Conservation (phyloP, 164 flowering plant genomes). For the Nelumbo lutea region DNA sequence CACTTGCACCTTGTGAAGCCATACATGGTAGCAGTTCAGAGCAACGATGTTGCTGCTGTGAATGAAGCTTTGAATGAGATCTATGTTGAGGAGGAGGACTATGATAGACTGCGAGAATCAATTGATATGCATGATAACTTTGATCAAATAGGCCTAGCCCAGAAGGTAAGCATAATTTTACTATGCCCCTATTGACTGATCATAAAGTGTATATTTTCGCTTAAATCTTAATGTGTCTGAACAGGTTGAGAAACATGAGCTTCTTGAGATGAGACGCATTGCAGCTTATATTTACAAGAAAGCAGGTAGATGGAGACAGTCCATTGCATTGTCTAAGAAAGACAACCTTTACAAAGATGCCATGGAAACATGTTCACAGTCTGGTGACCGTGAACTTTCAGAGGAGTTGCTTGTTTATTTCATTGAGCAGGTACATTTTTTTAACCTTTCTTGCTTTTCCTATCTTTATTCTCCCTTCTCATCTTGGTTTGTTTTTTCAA, state of each 20-base stretch:
- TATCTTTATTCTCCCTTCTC: too few species aligned
- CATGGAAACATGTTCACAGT: conserved; percentile 97
- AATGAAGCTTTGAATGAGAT: conserved; percentile 94
- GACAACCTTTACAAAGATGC: conserved; percentile 95
- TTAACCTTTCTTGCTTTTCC: not conserved
- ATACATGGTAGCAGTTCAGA: conserved; percentile 98
- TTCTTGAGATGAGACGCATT: conserved; percentile 98
- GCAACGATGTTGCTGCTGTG: conserved; percentile 92
- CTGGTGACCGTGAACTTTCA: conserved; percentile 93
- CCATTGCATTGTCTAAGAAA: conserved; percentile 97
- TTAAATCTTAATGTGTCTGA: conserved; percentile 4
- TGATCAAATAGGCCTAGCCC: conserved; percentile 97
- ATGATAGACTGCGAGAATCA: conserved; percentile 90
- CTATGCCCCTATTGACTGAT: not conserved
- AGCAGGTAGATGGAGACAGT: conserved; percentile 97
- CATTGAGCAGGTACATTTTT: conserved; percentile 71
- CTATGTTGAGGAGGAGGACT: conserved; percentile 90
- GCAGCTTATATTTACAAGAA: conserved; percentile 97
- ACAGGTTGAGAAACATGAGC: conserved; percentile 99
- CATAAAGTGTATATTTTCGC: too few species aligned
- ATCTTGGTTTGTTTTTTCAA: too few species aligned
- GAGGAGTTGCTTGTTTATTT: conserved; percentile 98
- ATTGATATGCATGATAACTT: conserved; percentile 93
- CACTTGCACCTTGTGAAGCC: conserved; percentile 91
- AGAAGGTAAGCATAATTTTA: conserved; percentile 62